Evolutionary conservation across 73 alveolate species (phyloP).

Genomic region (Durusdinium trenchii): DNA sequence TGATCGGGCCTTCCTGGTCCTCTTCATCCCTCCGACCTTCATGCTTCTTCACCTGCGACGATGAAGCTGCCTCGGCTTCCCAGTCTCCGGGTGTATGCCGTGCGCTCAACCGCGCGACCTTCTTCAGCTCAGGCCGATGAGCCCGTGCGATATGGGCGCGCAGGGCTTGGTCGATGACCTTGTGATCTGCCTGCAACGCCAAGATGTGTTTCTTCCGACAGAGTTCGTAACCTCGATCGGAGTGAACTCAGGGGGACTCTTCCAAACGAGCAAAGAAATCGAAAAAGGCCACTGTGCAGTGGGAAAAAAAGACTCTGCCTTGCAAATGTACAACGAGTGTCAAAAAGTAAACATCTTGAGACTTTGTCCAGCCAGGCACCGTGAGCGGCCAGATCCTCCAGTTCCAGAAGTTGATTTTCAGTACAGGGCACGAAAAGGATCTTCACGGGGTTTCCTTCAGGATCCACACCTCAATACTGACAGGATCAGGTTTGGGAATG

Average conservation of each 20-base stretch:
- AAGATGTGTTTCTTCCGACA: not conserved
- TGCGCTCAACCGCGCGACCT: too few species aligned
- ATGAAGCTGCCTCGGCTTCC: too few species aligned
- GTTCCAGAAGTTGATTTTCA: conserved; percentile 34
- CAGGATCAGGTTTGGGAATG: not conserved
- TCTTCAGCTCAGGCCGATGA: conserved; percentile 3
- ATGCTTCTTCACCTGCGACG: too few species aligned
- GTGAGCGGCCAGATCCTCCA: not conserved
- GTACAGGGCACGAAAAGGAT: conserved; percentile 19
- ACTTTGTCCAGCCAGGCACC: not conserved
- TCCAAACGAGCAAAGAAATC: not conserved
- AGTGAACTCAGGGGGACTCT: not conserved
- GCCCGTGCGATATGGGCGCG: not conserved
- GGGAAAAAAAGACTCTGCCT: not conserved
- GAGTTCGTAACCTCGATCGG: not conserved
- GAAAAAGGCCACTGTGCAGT: not conserved
- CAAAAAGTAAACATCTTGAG: not conserved
- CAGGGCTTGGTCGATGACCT: conserved; percentile 2
- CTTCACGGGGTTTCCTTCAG: conserved; percentile 35
- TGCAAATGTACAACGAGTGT: not conserved
- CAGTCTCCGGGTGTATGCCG: too few species aligned
- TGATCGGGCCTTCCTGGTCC: too few species aligned
- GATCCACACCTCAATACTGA: too few species aligned
- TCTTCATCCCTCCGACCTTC: too few species aligned
- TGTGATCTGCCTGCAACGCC: not conserved